phyloP scores from a whole-genome alignment of 2,329 filamentous ascomycete species.

The Cladosporium sp. region DNA sequence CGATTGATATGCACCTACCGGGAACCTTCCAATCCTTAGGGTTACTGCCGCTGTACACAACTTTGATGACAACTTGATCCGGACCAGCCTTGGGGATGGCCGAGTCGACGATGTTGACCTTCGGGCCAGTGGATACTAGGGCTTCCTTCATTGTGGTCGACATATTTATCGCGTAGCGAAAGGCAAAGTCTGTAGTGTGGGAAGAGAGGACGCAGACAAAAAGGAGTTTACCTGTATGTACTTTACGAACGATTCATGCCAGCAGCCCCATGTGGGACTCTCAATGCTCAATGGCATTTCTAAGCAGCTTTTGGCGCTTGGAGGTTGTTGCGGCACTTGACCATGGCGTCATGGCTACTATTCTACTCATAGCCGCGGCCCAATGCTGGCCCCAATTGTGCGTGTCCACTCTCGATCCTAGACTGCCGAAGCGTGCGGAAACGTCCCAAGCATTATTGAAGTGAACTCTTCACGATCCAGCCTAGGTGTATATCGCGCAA shows the following conservation, averaged over 20 bases:
- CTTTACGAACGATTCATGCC: background rate
- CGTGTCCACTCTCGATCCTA: background rate
- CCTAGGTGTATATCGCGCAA: background rate
- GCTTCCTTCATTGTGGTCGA: constrained; percentile 34
- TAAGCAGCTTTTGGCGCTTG: constrained; percentile 7
- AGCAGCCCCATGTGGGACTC: background rate
- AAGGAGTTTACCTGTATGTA: background rate
- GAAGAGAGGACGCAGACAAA: background rate
- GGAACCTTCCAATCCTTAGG: constrained; percentile 29
- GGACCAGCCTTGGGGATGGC: constrained; percentile 38
- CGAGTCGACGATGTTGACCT: constrained; percentile 36
- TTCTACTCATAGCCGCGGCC: background rate
- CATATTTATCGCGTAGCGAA: background rate
- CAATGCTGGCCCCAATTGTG: no score
- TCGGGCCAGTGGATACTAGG: constrained; percentile 31
- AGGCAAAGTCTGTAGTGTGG: background rate
- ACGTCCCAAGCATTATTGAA: background rate
- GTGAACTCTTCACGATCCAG: background rate
- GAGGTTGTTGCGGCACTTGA: background rate
- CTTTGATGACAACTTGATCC: constrained; percentile 30
- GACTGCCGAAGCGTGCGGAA: background rate
- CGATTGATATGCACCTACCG: background rate
- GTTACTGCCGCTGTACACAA: constrained; percentile 30
- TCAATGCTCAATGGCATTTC: background rate
- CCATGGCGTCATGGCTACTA: constrained; percentile 6